Evolutionary conservation across 257 asterid genomes (phyloP).

Genomic region (Nicotiana noctiflora): DNA sequence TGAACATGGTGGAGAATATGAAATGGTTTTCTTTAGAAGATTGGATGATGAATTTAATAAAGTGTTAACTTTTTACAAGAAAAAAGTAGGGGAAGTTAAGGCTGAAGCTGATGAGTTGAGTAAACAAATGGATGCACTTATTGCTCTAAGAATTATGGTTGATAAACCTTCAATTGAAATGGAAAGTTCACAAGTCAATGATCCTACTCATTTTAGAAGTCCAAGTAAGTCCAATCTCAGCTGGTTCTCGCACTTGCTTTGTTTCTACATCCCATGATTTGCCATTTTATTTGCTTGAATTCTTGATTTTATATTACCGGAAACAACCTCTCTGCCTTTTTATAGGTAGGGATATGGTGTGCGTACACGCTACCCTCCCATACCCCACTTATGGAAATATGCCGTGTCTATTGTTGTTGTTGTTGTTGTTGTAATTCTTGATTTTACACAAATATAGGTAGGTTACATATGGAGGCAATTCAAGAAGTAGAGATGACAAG

Average conservation of each 20-base stretch:
- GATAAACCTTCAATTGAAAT: slow-evolving; percentile 35
- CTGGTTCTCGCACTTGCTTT: neutral
- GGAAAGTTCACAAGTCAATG: neutral
- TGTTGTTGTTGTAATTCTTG: too few species aligned
- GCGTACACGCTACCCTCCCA: too few species aligned
- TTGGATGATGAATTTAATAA: slow-evolving; percentile 73
- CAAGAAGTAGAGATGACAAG: slow-evolving; percentile 62
- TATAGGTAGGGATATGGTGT: too few species aligned
- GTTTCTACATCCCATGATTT: neutral
- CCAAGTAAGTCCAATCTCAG: slow-evolving; percentile 32
- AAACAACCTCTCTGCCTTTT: too few species aligned
- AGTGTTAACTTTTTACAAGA: slow-evolving; percentile 46
- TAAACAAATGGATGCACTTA: slow-evolving; percentile 81
- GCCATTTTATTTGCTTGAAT: neutral
- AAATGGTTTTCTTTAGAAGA: slow-evolving; percentile 46
- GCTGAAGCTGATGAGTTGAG: slow-evolving; percentile 50
- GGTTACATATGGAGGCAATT: slow-evolving; percentile 35
- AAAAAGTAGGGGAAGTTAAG: slow-evolving; percentile 38
- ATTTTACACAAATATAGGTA: slow-evolving; percentile 18
- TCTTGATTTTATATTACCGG: neutral
- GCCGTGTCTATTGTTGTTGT: too few species aligned
- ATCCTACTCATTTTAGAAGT: slow-evolving; percentile 26
- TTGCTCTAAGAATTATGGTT: slow-evolving; percentile 61
- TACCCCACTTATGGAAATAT: too few species aligned
- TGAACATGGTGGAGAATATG: slow-evolving; percentile 59